Conservation (phyloP, 345 rosid genomes). For the Lenwebbia sp. region DNA sequence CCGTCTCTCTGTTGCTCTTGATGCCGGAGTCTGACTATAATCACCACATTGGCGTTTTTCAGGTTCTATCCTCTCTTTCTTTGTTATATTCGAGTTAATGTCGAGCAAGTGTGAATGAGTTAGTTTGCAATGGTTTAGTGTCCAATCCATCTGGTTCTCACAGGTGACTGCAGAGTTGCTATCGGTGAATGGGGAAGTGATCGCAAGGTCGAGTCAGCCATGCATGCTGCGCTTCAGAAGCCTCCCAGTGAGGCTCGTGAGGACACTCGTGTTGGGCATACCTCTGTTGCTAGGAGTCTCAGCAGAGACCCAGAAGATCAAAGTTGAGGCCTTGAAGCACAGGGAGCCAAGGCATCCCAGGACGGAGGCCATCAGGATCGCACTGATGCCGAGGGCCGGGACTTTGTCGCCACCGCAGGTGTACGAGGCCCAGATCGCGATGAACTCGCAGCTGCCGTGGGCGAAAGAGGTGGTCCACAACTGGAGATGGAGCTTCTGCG, state of each 20-base stretch:
- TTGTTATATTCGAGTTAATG: neutral
- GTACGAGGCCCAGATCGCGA: conserved; percentile 44
- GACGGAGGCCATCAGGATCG: conserved; percentile 38
- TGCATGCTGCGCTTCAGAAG: conserved; percentile 64
- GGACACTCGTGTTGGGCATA: conserved; percentile 41
- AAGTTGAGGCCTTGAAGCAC: conserved; percentile 26
- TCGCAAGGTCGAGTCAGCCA: conserved; percentile 55
- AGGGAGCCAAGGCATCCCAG: conserved; percentile 49
- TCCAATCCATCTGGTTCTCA: neutral
- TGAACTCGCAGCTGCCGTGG: conserved; percentile 60
- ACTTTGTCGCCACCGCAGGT: conserved; percentile 47
- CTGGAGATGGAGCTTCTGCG: conserved; percentile 75
- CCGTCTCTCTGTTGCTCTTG: conserved; percentile 42
- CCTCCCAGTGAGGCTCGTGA: conserved; percentile 40
- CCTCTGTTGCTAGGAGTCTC: conserved; percentile 56
- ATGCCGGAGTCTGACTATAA: conserved; percentile 82
- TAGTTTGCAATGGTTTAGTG: neutral
- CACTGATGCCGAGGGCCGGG: conserved; percentile 57
- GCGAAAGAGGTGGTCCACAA: conserved; percentile 40
- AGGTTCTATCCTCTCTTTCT: neutral
- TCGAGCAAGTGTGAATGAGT: neutral
- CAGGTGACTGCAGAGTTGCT: conserved; percentile 65
- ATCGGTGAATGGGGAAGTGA: conserved; percentile 30
- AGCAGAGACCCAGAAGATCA: conserved; percentile 53
- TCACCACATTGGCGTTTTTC: conserved; percentile 55